A percentile compares a stretch with the other conserved stretches of the same genome.
These are phyloP conservation scores for Pythium volutum DNA, from an alignment of 352 stramenopile genomes.

Conservation along the genomic window DNA sequence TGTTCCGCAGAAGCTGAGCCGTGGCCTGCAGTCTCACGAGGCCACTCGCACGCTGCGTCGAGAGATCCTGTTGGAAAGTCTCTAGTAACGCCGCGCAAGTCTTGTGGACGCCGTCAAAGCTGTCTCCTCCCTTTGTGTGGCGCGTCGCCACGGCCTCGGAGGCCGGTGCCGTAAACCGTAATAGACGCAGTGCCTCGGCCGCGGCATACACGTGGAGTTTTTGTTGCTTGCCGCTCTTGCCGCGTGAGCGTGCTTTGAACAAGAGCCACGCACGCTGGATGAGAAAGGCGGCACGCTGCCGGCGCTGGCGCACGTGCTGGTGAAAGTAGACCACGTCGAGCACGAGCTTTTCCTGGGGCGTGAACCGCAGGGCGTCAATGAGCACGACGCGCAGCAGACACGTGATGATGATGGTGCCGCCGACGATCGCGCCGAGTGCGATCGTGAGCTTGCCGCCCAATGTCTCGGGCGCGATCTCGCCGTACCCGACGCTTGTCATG, in stretches of 20 bases:
- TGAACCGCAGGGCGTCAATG: conserved; percentile 53
- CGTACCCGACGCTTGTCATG: conserved; percentile 61
- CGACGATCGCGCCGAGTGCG: conserved; percentile 51
- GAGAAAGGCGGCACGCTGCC: conserved; percentile 38
- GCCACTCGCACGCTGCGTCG: background rate
- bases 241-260: conserved; percentile 12
- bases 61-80: conserved; percentile 12
- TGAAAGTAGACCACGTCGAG: conserved; percentile 63
- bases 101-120: conserved; percentile 14
- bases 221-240: conserved; percentile 22
- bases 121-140: background rate
- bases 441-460: conserved; percentile 57
- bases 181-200: conserved; percentile 41
- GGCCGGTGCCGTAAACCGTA: conserved; percentile 41
- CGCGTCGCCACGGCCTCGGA: background rate
- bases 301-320: conserved; percentile 40
- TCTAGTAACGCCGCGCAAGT: conserved; percentile 16
- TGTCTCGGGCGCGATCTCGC: conserved; percentile 46
- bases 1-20: conserved; percentile 43
- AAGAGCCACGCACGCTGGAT: conserved; percentile 46
- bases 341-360: conserved; percentile 52
- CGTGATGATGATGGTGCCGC: conserved; percentile 49
- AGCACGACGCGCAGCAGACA: conserved; percentile 58
- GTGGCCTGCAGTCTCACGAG: conserved; percentile 5
- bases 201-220: conserved; percentile 44